Conservation (phyloP, 805 yeast genomes). For the Kodamaea kakaduensis region DNA sequence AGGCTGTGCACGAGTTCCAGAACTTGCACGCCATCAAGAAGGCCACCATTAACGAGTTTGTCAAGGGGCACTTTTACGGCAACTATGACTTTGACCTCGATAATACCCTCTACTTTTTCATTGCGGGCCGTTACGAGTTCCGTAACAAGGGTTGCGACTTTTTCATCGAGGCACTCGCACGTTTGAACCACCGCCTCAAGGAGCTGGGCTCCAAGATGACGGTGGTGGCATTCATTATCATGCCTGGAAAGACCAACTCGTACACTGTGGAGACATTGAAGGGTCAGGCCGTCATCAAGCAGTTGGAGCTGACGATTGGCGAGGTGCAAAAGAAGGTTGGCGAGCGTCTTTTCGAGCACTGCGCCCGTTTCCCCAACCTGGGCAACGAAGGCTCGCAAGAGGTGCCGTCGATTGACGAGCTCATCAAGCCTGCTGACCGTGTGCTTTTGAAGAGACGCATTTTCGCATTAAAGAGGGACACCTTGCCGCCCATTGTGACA, state of each 20-base stretch:
- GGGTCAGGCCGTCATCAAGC: conserved; percentile 94
- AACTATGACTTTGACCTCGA: conserved; percentile 92
- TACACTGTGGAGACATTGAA: conserved; percentile 93
- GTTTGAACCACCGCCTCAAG: conserved; percentile 85
- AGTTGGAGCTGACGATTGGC: conserved; percentile 80
- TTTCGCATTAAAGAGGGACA: conserved; percentile 83
- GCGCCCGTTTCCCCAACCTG: conserved; percentile 59
- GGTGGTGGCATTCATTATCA: conserved; percentile 93
- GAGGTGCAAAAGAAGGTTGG: conserved; percentile 88
- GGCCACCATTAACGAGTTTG: conserved; percentile 88
- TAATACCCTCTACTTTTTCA: conserved; percentile 90
- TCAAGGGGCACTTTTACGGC: conserved; percentile 96
- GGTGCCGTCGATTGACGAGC: conserved; percentile 75
- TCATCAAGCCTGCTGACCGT: conserved; percentile 81
- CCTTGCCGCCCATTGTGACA: conserved; percentile 92
- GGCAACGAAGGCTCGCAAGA: conserved; percentile 41
- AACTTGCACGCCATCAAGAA: conserved; percentile 89
- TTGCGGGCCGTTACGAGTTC: conserved; percentile 95
- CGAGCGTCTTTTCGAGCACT: conserved; percentile 82
- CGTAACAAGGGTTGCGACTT: conserved; percentile 96
- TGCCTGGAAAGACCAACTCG: conserved; percentile 95
- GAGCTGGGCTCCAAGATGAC: conserved; percentile 80
- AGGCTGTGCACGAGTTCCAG: conserved; percentile 97
- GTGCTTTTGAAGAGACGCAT: conserved; percentile 89
- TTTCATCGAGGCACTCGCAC: conserved; percentile 87